These are phyloP conservation scores for Backusella circina DNA, from an alignment of 192 early-diverging fungal genomes.

Conservation along the genomic window DNA sequence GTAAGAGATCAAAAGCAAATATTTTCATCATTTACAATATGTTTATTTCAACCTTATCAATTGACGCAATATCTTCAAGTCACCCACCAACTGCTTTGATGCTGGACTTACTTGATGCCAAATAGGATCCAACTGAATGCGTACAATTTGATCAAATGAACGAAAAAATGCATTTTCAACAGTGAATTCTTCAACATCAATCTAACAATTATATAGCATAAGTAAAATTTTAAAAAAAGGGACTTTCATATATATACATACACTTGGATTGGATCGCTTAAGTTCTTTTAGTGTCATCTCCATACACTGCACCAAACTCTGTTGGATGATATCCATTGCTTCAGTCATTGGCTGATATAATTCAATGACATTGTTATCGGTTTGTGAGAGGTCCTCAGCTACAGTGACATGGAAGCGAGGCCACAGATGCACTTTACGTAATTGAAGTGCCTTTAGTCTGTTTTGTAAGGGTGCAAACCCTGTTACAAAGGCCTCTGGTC, in stretches of 20 bases:
- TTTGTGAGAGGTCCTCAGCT: slow-evolving; percentile 47
- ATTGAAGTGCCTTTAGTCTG: slow-evolving; percentile 72
- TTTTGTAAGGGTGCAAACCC: slow-evolving; percentile 90
- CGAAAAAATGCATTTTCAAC: slow-evolving; percentile 84
- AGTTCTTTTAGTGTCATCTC: slow-evolving; percentile 75
- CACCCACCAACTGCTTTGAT: slow-evolving; percentile 71
- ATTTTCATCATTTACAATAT: no score
- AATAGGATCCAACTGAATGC: slow-evolving; percentile 74
- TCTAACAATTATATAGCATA: slow-evolving; percentile 36
- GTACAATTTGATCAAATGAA: slow-evolving; percentile 80
- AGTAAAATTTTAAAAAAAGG: no score
- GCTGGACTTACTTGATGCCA: slow-evolving; percentile 81
- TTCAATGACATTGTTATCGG: slow-evolving; percentile 64
- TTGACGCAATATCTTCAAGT: slow-evolving; percentile 69
- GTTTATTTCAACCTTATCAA: slow-evolving; percentile 65
- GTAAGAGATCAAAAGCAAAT: no score
- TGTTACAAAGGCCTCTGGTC: slow-evolving; percentile 72
- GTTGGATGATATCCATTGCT: slow-evolving; percentile 82
- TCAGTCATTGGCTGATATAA: slow-evolving; percentile 73
- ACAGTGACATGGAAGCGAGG: slow-evolving; percentile 77
- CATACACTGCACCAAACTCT: slow-evolving; percentile 81
- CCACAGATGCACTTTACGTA: slow-evolving; percentile 85
- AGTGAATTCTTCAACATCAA: slow-evolving; percentile 79
- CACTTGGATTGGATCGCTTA: slow-evolving; percentile 52
- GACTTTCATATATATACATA: slow-evolving; percentile 27